Base-by-base conservation (phyloP, 495 filamentous ascomycete genomes). In the Aeminium ludgeri region DNA sequence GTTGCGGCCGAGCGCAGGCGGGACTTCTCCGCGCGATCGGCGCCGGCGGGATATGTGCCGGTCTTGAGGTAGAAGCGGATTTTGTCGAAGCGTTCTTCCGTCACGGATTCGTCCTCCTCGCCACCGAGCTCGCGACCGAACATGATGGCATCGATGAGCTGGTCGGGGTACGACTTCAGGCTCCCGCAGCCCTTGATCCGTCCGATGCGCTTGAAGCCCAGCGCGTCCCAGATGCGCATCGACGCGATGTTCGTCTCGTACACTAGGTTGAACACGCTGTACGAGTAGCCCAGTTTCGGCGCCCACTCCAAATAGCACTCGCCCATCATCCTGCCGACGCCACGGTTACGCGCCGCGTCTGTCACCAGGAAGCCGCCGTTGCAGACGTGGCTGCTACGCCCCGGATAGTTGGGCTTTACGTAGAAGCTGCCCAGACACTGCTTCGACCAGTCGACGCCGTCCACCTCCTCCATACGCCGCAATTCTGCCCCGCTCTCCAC, bases 151-250 rank as follows among this genome's bases (percentile, higher is more conserved):
- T 97, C 91, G 32, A 96, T 75, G 33, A 80, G 69, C 46, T 82
- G 74, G 44, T 73, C 78, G 1, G 84, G 83, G 45, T 80, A 75
- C 30, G 80, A 84, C 53, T 78, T 76, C 20, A 97, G 69, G 52
- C 78, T 80, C 33, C 91, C 89, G 47, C 80, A 82, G 28, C 80
- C 82, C 52, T 86, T 86, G 45, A 97, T 78, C 32, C 79, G 75
- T 2, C 89, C 91, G 56, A 97, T 91, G 30, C 89, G 78, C 63
- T 97, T 93, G 63, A 97, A 97, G 20, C 89, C 89, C n/a, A 97
- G 69, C 1, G 78, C 82, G 60, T 97, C 89, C 89, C 89, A 97
- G 44, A 97, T 86, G 34, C 82, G 81, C 55, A 82, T 86, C 13
- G 86, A 94, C 2, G 84, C 89, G 28, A 91, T 77, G 58, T 97